Percentiles rank a stretch among this genome's conserved stretches.
These are phyloP conservation scores for Penicillium turbatum DNA, from an alignment of 495 filamentous ascomycete genomes.

Conservation along the genomic window DNA sequence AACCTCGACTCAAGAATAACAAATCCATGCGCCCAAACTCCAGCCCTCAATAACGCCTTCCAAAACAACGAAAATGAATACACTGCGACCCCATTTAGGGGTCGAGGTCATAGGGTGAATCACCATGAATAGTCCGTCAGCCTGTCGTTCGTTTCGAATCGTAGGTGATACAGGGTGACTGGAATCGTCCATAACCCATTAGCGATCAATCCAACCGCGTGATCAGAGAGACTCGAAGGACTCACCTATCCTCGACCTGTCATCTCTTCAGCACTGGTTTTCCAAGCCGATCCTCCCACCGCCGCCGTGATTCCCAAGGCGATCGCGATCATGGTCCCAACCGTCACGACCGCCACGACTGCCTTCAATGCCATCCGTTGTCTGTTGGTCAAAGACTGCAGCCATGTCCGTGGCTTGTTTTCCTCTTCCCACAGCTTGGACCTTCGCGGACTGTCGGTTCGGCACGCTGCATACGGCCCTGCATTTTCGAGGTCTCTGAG, in stretches of 20 bases:
- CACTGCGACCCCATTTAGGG: background rate
- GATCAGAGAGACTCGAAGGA: background rate
- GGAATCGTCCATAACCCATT: background rate
- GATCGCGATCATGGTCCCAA: slow-evolving; percentile 58
- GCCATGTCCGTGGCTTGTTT: slow-evolving; percentile 30
- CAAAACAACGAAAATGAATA: background rate
- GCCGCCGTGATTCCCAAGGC: slow-evolving; percentile 59
- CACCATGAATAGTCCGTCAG: background rate
- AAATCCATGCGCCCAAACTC: background rate
- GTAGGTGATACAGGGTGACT: background rate
- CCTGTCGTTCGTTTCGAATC: background rate
- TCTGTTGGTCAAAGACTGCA: slow-evolving; percentile 41
- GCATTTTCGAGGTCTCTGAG: slow-evolving; percentile 32
- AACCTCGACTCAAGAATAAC: background rate
- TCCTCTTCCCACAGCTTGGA: slow-evolving; percentile 44
- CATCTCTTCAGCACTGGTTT: slow-evolving; percentile 28
- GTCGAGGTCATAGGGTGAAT: background rate
- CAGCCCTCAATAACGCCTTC: background rate
- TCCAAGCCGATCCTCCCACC: slow-evolving; percentile 58
- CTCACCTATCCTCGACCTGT: slow-evolving; percentile 16
- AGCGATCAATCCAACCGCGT: background rate
- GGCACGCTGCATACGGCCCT: slow-evolving; percentile 14
- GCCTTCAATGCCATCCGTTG: slow-evolving; percentile 51
- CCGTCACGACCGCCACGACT: slow-evolving; percentile 50
- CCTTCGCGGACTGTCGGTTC: slow-evolving; percentile 22